These are phyloP conservation scores for Huntiella moniliformis DNA, from an alignment of 2,329 filamentous ascomycete species.

Conservation along the genomic window DNA sequence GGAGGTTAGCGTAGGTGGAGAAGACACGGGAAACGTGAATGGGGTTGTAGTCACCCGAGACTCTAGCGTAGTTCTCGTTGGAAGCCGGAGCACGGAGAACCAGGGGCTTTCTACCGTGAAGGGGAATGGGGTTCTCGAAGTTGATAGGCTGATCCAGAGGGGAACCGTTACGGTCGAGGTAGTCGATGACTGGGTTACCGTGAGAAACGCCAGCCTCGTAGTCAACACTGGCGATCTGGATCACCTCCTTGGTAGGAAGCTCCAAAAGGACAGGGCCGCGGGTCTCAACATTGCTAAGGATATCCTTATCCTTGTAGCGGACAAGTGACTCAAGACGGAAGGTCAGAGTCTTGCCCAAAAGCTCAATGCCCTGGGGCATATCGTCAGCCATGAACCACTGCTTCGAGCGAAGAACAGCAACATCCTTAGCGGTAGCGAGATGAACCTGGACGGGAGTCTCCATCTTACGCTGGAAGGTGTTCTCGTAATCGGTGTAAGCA, in stretches of 20 bases:
- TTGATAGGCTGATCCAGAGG: slow-evolving; percentile 90
- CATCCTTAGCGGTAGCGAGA: slow-evolving; percentile 70
- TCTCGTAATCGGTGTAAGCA: slow-evolving; percentile 80
- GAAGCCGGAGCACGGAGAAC: slow-evolving; percentile 80
- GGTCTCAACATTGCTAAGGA: slow-evolving; percentile 84
- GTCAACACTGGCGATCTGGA: slow-evolving; percentile 92
- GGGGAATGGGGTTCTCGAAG: slow-evolving; percentile 92
- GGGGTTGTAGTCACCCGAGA: slow-evolving; percentile 96
- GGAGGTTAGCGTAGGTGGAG: slow-evolving; percentile 83
- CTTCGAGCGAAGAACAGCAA: slow-evolving; percentile 87
- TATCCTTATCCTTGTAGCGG: slow-evolving; percentile 82
- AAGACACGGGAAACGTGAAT: slow-evolving; percentile 97
- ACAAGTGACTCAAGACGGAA: slow-evolving; percentile 90
- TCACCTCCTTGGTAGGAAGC: slow-evolving; percentile 88
- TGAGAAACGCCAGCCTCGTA: slow-evolving; percentile 84
- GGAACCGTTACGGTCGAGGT: slow-evolving; percentile 76
- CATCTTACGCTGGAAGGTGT: slow-evolving; percentile 94
- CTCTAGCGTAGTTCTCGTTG: slow-evolving; percentile 93
- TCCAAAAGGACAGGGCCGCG: slow-evolving; percentile 83
- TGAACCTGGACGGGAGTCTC: slow-evolving; percentile 92
- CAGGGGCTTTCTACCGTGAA: slow-evolving; percentile 80
- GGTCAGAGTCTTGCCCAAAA: slow-evolving; percentile 80
- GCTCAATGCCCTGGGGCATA: slow-evolving; percentile 51
- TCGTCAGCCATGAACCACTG: slow-evolving; percentile 87
- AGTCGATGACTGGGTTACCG: slow-evolving; percentile 93